A percentile compares a stretch with the other conserved stretches of the same genome.
phyloP scores from a whole-genome alignment of 257 asterid species.

The Solanum phureja region DNA sequence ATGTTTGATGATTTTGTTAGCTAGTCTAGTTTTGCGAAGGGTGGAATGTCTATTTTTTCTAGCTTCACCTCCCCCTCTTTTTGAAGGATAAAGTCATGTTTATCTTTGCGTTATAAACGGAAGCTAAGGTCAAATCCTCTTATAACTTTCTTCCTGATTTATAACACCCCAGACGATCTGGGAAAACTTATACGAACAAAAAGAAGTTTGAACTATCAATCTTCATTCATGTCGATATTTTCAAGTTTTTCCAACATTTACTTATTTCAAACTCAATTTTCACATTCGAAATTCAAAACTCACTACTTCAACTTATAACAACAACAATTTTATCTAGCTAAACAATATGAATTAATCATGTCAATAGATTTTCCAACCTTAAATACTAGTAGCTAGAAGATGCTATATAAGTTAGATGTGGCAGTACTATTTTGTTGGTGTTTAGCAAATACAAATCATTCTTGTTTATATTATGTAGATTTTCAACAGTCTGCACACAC shows the following conservation, averaged over 20 bases:
- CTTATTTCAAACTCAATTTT: background rate
- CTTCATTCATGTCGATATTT: background rate
- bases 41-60: no score
- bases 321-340: background rate
- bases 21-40: no score
- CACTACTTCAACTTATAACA: background rate
- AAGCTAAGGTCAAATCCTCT: no score
- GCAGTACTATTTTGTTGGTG: background rate
- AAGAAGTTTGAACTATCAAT: background rate
- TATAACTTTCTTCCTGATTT: no score
- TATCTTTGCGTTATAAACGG: no score
- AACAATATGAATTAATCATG: background rate
- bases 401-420: background rate
- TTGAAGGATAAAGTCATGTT: no score
- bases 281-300: background rate
- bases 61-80: no score
- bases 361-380: background rate
- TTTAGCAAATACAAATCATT: background rate
- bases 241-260: background rate
- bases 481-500: background rate
- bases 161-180: no score
- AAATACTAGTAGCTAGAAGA: background rate
- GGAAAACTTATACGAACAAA: no score
- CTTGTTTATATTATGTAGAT: background rate
- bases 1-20: no score